Percentiles rank a stretch among this genome's conserved stretches.
Evolutionary conservation across 345 rosid genomes (phyloP).

Genomic region (Dovyalis caffra): DNA sequence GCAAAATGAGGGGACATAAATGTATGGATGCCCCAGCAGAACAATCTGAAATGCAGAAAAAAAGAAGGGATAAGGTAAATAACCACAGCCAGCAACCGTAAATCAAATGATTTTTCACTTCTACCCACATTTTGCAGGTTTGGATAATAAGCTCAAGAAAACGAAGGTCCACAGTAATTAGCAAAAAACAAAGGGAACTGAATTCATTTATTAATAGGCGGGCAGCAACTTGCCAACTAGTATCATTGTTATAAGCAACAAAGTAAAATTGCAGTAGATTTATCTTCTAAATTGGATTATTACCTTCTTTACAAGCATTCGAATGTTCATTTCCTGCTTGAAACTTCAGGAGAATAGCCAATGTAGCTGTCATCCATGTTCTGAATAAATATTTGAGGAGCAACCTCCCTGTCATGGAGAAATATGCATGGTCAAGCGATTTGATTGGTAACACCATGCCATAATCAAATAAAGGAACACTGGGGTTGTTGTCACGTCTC

Average conservation of each 20-base stretch:
- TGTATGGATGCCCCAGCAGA: background rate
- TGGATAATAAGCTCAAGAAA: background rate
- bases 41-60: background rate
- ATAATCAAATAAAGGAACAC: background rate
- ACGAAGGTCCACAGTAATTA: background rate
- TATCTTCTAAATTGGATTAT: background rate
- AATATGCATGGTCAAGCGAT: background rate
- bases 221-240: background rate
- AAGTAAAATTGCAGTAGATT: background rate
- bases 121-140: background rate
- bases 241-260: background rate
- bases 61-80: background rate
- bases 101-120: background rate
- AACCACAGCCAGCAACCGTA: background rate
- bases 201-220: background rate
- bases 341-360: constrained; percentile 10
- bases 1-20: too few relatives aligned
- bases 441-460: background rate
- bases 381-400: constrained; percentile 56
- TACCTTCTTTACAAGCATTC: background rate
- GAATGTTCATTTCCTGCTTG: background rate
- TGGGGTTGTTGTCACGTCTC: background rate
- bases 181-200: background rate
- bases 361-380: constrained; percentile 26
- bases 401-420: constrained; percentile 50